phyloP scores from a whole-genome alignment of 176 grass and related monocot genomes.

The Ensete glaucum region DNA sequence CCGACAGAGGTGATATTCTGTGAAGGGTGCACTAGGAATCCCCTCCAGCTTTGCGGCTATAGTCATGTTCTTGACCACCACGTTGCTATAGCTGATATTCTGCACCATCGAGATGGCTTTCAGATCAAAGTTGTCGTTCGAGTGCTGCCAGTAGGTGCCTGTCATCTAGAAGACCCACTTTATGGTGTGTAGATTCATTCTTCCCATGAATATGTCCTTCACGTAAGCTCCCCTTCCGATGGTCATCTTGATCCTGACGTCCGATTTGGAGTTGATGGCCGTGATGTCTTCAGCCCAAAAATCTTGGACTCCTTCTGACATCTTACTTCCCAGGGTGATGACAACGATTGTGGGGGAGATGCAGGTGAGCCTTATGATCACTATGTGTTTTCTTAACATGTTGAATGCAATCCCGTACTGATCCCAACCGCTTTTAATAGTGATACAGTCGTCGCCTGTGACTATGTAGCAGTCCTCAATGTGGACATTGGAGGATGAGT shows the following conservation, averaged over 20 bases:
- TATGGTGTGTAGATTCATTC: constrained; percentile 73
- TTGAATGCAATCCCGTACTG: constrained; percentile 74
- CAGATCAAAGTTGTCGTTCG: constrained; percentile 55
- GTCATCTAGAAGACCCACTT: constrained; percentile 97
- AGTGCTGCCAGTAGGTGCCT: constrained; percentile 51
- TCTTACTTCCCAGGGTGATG: constrained; percentile 85
- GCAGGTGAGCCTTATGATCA: constrained; percentile 71
- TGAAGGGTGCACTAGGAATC: constrained; percentile 59
- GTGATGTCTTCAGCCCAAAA: constrained; percentile 57
- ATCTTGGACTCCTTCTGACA: constrained; percentile 76
- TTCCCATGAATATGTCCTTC: constrained; percentile 52
- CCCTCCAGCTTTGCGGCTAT: constrained; percentile 50
- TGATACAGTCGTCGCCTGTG: constrained; percentile 79
- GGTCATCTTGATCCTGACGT: constrained; percentile 76
- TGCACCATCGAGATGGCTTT: constrained; percentile 46
- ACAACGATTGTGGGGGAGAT: constrained; percentile 80
- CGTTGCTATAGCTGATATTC: constrained; percentile 38
- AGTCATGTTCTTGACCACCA: constrained; percentile 68
- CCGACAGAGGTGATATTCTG: constrained; percentile 69
- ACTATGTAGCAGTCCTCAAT: constrained; percentile 85
- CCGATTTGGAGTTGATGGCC: constrained; percentile 79
- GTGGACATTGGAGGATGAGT: constrained; percentile 65
- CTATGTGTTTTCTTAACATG: constrained; percentile 70
- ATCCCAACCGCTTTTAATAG: constrained; percentile 92
- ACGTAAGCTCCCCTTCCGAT: constrained; percentile 73